A percentile compares a stretch with the other conserved stretches of the same genome.
phyloP scores from a whole-genome alignment of 2,329 filamentous ascomycete species.

The Amphichorda felina region DNA sequence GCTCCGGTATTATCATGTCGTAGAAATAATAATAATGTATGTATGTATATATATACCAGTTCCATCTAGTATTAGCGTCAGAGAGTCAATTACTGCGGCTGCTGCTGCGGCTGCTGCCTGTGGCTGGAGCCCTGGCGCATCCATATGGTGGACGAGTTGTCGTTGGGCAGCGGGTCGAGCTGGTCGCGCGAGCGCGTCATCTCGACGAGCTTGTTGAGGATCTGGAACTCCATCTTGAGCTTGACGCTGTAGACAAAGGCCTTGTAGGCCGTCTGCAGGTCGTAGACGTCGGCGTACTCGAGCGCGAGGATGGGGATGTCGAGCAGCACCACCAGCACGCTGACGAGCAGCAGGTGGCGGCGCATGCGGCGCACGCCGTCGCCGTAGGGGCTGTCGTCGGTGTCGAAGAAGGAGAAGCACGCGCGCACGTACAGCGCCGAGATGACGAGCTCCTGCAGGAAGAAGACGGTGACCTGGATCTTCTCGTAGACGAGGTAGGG shows the following conservation, averaged over 20 bases:
- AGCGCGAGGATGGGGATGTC: slow-evolving; percentile 19
- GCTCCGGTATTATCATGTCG: no score
- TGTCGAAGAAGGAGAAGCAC: slow-evolving; percentile 14
- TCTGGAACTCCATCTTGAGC: slow-evolving; percentile 17
- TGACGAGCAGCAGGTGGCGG: slow-evolving; percentile 25
- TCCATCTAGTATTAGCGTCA: no score
- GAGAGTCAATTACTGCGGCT: no score
- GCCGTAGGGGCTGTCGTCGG: slow-evolving; percentile 16
- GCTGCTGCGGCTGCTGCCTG: no score
- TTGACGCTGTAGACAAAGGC: slow-evolving; percentile 15
- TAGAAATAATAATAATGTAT: no score
- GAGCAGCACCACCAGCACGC: slow-evolving; percentile 24
- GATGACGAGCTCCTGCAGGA: slow-evolving; percentile 41
- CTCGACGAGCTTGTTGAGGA: slow-evolving; percentile 16
- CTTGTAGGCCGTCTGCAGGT: slow-evolving; percentile 16
- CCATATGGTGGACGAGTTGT: no score
- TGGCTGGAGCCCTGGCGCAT: no score
- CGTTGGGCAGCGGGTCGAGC: no score
- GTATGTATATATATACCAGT: no score
- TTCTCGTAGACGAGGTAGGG: slow-evolving; percentile 37
- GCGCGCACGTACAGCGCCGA: slow-evolving; percentile 39
- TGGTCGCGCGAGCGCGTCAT: slow-evolving; percentile 4
- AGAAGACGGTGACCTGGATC: slow-evolving; percentile 44
- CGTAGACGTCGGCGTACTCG: slow-evolving; percentile 12
- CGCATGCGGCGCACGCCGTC: slow-evolving; percentile 1